These are phyloP conservation scores for Rutidosis leptorrhynchoides DNA, from an alignment of 129 eudicot species.

Conservation along the genomic window DNA sequence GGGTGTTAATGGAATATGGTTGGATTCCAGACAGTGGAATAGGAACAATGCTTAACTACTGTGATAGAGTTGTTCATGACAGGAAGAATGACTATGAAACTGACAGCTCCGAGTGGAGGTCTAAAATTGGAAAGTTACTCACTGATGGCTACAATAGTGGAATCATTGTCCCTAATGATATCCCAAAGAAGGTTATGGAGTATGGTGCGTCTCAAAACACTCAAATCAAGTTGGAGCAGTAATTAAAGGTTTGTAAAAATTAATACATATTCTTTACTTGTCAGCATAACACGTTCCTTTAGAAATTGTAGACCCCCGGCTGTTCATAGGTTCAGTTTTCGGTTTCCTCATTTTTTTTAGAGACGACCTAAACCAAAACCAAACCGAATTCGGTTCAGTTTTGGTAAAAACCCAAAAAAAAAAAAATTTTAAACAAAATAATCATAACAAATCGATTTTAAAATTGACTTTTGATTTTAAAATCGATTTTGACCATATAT, in stretches of 20 bases:
- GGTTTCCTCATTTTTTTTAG: too few relatives aligned
- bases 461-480: too few relatives aligned
- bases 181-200: slow-evolving; percentile 51
- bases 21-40: slow-evolving; percentile 84
- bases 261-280: neutral
- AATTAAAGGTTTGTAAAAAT: slow-evolving; percentile 32
- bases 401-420: too few relatives aligned
- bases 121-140: slow-evolving; percentile 76
- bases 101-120: slow-evolving; percentile 79
- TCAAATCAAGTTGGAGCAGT: slow-evolving; percentile 60
- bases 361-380: too few relatives aligned
- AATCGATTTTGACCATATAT: too few relatives aligned
- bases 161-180: slow-evolving; percentile 41
- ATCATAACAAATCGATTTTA: too few relatives aligned
- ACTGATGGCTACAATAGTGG: slow-evolving; percentile 87
- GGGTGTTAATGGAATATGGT: slow-evolving; percentile 71
- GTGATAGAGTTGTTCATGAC: slow-evolving; percentile 89
- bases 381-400: too few relatives aligned
- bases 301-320: neutral
- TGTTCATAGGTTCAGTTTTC: too few relatives aligned
- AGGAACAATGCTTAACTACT: slow-evolving; percentile 84
- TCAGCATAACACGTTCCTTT: neutral
- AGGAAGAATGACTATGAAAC: slow-evolving; percentile 49
- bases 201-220: slow-evolving; percentile 22
- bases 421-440: too few relatives aligned